A percentile compares a stretch with the other conserved stretches of the same genome.
Conservation (phyloP, 163 green algal genomes). For the Coccomyxa subellipsoidea region DNA sequence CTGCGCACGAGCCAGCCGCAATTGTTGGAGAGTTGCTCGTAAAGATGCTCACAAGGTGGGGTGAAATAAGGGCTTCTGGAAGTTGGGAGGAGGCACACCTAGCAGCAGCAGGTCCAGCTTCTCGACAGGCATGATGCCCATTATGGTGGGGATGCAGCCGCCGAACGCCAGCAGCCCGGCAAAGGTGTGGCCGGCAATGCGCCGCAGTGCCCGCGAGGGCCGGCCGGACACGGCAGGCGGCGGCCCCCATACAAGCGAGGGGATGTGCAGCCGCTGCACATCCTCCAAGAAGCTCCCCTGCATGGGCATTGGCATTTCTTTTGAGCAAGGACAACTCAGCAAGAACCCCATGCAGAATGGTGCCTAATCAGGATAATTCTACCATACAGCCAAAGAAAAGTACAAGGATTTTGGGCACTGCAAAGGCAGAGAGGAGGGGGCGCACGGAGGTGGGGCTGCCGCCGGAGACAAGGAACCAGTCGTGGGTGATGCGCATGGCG, state of each 20-base stretch:
- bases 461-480: conserved; percentile 23
- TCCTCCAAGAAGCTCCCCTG: conserved; percentile 31
- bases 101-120: conserved; percentile 30
- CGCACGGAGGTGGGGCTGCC: conserved; percentile 12
- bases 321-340: no score
- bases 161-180: conserved; percentile 31
- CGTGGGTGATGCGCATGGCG: neutral
- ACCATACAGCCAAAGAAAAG: neutral
- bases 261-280: conserved; percentile 27
- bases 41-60: no score
- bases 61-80: no score
- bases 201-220: neutral
- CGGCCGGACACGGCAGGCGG: conserved; percentile 6
- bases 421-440: neutral
- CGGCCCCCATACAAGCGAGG: conserved; percentile 21
- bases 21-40: no score
- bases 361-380: no score
- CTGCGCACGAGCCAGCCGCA: no score
- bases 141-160: conserved; percentile 26
- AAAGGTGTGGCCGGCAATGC: conserved; percentile 33
- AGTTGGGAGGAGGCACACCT: no score
- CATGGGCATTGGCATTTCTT: no score
- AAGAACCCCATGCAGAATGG: no score
- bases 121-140: conserved; percentile 33
- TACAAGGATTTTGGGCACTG: neutral